These are phyloP conservation scores for Atkinsonella texensis DNA, from an alignment of 2,329 filamentous ascomycete species.

Conservation along the genomic window DNA sequence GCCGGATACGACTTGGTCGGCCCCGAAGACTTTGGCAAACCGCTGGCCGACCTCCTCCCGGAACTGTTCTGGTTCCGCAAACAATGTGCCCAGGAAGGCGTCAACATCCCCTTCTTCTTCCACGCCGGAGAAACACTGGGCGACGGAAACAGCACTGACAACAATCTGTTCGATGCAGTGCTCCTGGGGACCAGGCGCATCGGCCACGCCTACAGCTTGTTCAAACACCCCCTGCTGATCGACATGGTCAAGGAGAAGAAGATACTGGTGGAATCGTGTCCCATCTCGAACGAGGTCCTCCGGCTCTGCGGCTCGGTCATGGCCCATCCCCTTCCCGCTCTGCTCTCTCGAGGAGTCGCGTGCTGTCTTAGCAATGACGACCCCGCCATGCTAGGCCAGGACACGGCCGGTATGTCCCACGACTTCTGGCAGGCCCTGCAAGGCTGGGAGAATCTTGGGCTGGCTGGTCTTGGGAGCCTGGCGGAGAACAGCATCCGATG, in stretches of 20 bases:
- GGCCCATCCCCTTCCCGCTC: constrained; percentile 68
- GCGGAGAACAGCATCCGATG: constrained; percentile 89
- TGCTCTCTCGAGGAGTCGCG: constrained; percentile 72
- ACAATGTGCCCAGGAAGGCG: constrained; percentile 61
- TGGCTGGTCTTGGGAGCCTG: constrained; percentile 74
- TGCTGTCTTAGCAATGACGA: constrained; percentile 86
- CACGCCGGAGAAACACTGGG: constrained; percentile 85
- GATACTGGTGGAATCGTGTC: constrained; percentile 82
- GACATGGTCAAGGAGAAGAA: constrained; percentile 81
- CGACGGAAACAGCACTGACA: constrained; percentile 58
- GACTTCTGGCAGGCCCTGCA: constrained; percentile 89
- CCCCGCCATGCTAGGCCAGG: constrained; percentile 77
- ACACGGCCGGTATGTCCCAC: constrained; percentile 70
- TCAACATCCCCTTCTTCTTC: constrained; percentile 90
- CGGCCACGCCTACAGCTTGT: constrained; percentile 78
- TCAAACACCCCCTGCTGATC: constrained; percentile 81
- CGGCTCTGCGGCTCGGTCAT: constrained; percentile 66
- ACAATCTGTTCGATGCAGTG: constrained; percentile 80
- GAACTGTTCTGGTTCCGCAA: constrained; percentile 92
- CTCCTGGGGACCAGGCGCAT: constrained; percentile 79
- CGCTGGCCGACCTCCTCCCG: constrained; percentile 65
- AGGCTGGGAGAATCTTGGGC: constrained; percentile 80
- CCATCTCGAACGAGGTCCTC: constrained; percentile 81
- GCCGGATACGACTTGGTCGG: constrained; percentile 85
- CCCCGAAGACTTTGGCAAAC: constrained; percentile 68